Evolutionary conservation across 2,329 filamentous ascomycete species (phyloP).

Genomic region (Microsporum audouinii): DNA sequence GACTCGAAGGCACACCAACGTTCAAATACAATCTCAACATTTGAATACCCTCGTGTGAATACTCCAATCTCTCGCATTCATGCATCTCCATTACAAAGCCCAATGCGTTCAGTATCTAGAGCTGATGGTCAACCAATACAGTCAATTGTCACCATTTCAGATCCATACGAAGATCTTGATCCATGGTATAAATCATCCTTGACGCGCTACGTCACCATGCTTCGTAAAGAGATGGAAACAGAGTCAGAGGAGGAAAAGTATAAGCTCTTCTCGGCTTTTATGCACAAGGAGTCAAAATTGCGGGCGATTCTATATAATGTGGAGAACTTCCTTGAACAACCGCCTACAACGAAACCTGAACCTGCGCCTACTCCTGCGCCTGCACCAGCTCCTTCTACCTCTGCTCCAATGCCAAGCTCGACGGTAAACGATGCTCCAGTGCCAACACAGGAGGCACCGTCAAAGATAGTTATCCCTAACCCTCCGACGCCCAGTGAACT

Average conservation of each 20-base stretch:
- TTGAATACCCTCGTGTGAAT: conserved; percentile 4
- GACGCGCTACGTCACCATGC: conserved; percentile 44
- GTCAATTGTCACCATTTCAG: conserved; percentile 22
- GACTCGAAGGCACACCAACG: neutral
- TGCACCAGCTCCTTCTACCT: neutral
- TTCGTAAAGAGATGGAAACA: conserved; percentile 40
- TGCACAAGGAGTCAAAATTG: conserved; percentile 37
- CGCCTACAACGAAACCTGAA: conserved; percentile 13
- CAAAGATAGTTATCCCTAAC: conserved; percentile 2
- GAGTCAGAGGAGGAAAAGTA: conserved; percentile 42
- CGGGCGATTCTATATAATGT: conserved; percentile 41
- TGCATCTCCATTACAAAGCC: conserved; percentile 5
- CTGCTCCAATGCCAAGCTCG: neutral
- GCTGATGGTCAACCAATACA: conserved; percentile 5
- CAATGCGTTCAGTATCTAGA: conserved; percentile 2
- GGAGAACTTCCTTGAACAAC: conserved; percentile 23
- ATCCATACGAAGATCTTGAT: conserved; percentile 44
- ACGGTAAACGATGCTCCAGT: neutral
- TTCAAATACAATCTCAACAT: conserved; percentile 8
- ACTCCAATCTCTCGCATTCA: conserved; percentile 9
- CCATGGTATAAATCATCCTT: conserved; percentile 47
- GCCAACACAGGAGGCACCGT: neutral
- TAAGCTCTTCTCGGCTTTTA: conserved; percentile 43
- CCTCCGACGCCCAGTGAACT: conserved; percentile 5
- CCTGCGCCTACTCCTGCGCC: conserved; percentile 9